Percentiles rank a stretch among this genome's conserved stretches.
Evolutionary conservation across 2,329 filamentous ascomycete genomes (phyloP).

Genomic region (Juglanconis sp.): DNA sequence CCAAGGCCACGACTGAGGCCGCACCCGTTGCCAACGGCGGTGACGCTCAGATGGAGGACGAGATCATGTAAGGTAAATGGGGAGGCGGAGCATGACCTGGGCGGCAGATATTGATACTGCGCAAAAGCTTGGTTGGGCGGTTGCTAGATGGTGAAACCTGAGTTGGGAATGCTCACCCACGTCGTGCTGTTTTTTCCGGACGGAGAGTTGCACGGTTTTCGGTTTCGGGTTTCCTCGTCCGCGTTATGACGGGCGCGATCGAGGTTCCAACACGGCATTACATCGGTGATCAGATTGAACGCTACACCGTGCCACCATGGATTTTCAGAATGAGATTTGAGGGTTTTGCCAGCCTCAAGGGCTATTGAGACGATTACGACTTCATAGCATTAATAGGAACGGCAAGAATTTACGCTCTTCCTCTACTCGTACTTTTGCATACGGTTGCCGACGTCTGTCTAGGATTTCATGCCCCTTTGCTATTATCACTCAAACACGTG

Average conservation of each 20-base stretch:
- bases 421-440: too few relatives aligned
- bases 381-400: neutral
- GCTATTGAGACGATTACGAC: neutral
- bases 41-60: conserved; percentile 65
- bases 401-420: too few relatives aligned
- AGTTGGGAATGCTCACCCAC: neutral
- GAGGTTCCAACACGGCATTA: conserved; percentile 2
- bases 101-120: neutral
- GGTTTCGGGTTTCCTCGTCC: neutral
- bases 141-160: neutral
- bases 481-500: too few relatives aligned
- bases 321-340: neutral
- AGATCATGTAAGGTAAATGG: conserved; percentile 46
- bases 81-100: too few relatives aligned
- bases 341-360: neutral
- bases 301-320: neutral
- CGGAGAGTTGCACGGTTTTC: neutral
- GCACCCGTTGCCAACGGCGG: conserved; percentile 42
- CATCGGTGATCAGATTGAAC: conserved; percentile 13
- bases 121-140: neutral
- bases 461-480: too few relatives aligned
- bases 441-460: too few relatives aligned
- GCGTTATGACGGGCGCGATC: neutral
- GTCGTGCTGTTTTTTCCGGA: neutral
- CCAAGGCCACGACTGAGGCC: conserved; percentile 41